Conservation (phyloP, 257 asterid species). For the Solanum peruvianum region DNA sequence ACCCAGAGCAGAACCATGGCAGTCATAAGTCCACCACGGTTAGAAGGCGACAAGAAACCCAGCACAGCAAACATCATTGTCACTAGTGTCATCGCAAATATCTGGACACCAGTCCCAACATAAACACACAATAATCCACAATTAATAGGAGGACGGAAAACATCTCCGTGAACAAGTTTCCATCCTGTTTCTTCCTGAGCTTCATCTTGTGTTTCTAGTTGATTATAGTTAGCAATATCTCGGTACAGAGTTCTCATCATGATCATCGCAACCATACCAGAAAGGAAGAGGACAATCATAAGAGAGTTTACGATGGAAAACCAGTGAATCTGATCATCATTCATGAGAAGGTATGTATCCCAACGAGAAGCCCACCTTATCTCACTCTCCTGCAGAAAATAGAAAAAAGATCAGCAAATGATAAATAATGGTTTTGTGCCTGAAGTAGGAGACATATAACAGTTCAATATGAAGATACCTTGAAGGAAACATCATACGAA, state of each 20-base stretch:
- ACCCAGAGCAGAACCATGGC: slow-evolving; percentile 92
- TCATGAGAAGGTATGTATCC: slow-evolving; percentile 92
- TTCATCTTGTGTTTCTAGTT: slow-evolving; percentile 77
- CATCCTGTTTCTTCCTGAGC: slow-evolving; percentile 92
- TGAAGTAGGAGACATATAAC: background rate
- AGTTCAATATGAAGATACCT: slow-evolving; percentile 23
- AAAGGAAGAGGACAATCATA: slow-evolving; percentile 85
- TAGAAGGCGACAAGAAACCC: slow-evolving; percentile 83
- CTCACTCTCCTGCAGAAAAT: slow-evolving; percentile 45
- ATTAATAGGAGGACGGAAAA: slow-evolving; percentile 56
- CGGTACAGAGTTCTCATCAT: slow-evolving; percentile 87
- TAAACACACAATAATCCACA: slow-evolving; percentile 64
- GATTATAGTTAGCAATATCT: slow-evolving; percentile 87
- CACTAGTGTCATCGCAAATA: slow-evolving; percentile 76
- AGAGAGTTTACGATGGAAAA: slow-evolving; percentile 78
- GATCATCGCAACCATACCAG: slow-evolving; percentile 93
- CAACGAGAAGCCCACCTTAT: slow-evolving; percentile 90
- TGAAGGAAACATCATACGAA: slow-evolving; percentile 63
- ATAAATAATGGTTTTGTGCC: background rate
- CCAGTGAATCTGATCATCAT: slow-evolving; percentile 90
- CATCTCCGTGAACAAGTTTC: slow-evolving; percentile 88
- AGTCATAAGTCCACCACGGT: slow-evolving; percentile 84
- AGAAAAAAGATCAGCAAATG: background rate
- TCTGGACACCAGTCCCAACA: slow-evolving; percentile 82
- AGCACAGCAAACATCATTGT: slow-evolving; percentile 72